These are phyloP conservation scores for Asparagopsis taxiformis DNA, from an alignment of 31 red algal genomes.

Conservation along the genomic window DNA sequence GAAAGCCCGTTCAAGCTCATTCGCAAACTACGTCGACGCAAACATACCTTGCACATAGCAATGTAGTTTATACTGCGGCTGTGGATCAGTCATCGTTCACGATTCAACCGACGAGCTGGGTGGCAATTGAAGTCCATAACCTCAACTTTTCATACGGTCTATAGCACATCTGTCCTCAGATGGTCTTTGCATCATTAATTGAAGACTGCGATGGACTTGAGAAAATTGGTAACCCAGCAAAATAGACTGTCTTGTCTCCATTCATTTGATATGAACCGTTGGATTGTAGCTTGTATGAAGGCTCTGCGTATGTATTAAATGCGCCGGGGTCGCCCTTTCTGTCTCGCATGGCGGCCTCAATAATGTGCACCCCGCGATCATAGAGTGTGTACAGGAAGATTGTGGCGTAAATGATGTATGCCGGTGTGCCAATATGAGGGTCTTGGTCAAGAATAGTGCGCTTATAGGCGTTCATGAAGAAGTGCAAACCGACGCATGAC, in stretches of 20 bases:
- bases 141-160: background rate
- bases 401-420: slow-evolving; percentile 53
- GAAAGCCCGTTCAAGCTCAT: background rate
- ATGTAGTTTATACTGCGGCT: background rate
- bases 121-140: too few species aligned
- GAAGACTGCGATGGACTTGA: slow-evolving; percentile 27
- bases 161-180: slow-evolving; percentile 8
- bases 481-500: slow-evolving; percentile 68
- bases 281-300: background rate
- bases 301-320: slow-evolving; percentile 42
- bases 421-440: slow-evolving; percentile 59
- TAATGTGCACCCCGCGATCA: slow-evolving; percentile 54
- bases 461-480: slow-evolving; percentile 70
- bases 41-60: background rate
- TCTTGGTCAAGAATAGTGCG: slow-evolving; percentile 68
- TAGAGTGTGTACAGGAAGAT: slow-evolving; percentile 73
- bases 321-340: slow-evolving; percentile 24
- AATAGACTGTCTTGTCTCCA: slow-evolving; percentile 31
- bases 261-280: slow-evolving; percentile 7
- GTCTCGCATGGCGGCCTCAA: slow-evolving; percentile 47
- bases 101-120: too few species aligned
- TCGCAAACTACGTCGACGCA: background rate
- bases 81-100: background rate
- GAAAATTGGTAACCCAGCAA: slow-evolving; percentile 44
- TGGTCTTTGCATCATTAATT: slow-evolving; percentile 54